Evolutionary conservation across 176 grass and related monocot species (phyloP).

Genomic region (Tillandsia fasciculata): DNA sequence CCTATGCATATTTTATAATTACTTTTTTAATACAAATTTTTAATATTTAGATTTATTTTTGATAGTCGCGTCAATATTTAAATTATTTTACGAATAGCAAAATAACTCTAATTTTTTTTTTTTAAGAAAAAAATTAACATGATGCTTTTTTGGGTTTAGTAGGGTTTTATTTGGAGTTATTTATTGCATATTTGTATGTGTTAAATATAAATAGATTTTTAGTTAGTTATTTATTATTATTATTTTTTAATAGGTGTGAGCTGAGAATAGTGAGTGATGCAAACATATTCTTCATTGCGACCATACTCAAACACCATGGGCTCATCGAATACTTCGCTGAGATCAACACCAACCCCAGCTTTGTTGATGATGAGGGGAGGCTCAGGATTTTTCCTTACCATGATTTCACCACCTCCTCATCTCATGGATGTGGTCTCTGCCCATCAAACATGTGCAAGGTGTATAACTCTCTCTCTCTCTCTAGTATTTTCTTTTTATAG

Average conservation of each 20-base stretch:
- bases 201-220: too few species aligned
- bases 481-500: too few species aligned
- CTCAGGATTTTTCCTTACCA: conserved; percentile 54
- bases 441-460: conserved; percentile 99
- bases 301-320: conserved; percentile 66
- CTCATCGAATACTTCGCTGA: conserved; percentile 55
- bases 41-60: too few species aligned
- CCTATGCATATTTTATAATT: too few species aligned
- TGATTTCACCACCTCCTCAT: conserved; percentile 27
- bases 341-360: conserved; percentile 50
- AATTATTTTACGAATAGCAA: too few species aligned
- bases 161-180: background rate
- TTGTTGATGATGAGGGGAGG: conserved; percentile 54
- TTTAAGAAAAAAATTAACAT: too few species aligned
- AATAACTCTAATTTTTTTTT: too few species aligned
- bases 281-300: conserved; percentile 65
- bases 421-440: conserved; percentile 63
- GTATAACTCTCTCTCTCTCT: background rate
- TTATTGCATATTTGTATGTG: background rate
- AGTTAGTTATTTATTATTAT: background rate
- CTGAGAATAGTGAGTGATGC: conserved; percentile 76
- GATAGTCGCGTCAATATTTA: too few species aligned
- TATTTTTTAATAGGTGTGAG: conserved; percentile 39
- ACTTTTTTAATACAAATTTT: too few species aligned
- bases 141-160: background rate